Evolutionary conservation across 2,329 filamentous ascomycete genomes (phyloP).

Genomic region (Rutstroemia sp.): DNA sequence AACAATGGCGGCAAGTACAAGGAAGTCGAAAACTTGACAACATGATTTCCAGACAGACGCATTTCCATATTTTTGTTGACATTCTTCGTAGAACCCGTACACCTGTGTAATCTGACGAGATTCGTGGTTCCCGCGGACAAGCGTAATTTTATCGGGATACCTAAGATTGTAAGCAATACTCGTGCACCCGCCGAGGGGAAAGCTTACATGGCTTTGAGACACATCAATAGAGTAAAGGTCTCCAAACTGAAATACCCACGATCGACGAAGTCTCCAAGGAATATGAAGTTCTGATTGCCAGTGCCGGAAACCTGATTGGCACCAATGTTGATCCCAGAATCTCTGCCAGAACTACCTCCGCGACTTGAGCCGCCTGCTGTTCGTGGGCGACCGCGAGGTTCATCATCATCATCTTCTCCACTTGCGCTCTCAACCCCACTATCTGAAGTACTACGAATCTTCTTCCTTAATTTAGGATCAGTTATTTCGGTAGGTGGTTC

Average conservation of each 20-base stretch:
- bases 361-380: conserved; percentile 35
- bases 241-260: conserved; percentile 68
- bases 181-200: too few species aligned
- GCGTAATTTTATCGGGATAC: conserved; percentile 64
- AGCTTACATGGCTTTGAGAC: conserved; percentile 61
- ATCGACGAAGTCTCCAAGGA: conserved; percentile 68
- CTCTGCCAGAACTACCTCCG: conserved; percentile 33
- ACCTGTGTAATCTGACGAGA: conserved; percentile 72
- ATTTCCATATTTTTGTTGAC: conserved; percentile 69
- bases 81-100: conserved; percentile 74
- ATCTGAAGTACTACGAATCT: conserved; percentile 59
- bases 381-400: conserved; percentile 40
- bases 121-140: conserved; percentile 70
- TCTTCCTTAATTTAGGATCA: conserved; percentile 79
- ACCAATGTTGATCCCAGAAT: conserved; percentile 31
- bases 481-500: conserved; percentile 86
- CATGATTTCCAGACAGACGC: conserved; percentile 74
- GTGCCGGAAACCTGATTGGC: conserved; percentile 38
- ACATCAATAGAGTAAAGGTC: conserved; percentile 65
- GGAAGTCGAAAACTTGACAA: conserved; percentile 72
- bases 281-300: conserved; percentile 63
- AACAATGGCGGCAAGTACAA: conserved; percentile 65
- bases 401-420: conserved; percentile 43
- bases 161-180: conserved; percentile 31
- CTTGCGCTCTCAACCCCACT: conserved; percentile 40